Evolutionary conservation across 1,139 yeast genomes (phyloP).

Genomic region (Pichia norvegensis): DNA sequence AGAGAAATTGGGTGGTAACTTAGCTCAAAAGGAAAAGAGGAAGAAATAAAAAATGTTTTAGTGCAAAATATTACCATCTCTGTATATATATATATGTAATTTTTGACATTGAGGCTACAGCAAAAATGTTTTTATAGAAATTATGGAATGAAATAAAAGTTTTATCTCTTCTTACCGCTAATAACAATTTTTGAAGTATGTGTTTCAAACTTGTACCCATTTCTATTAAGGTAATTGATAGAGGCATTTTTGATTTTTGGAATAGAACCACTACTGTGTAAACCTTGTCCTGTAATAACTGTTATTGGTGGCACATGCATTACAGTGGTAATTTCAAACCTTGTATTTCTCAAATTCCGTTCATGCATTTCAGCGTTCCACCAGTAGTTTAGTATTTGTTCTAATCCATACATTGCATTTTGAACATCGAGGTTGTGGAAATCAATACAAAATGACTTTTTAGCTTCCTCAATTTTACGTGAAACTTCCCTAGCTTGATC

Average conservation of each 20-base stretch:
- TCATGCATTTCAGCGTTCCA: conserved; percentile 42
- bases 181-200: conserved; percentile 39
- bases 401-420: conserved; percentile 36
- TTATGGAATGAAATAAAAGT: too few relatives aligned
- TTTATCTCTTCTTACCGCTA: conserved; percentile 30
- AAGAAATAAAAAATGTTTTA: conserved; percentile 15
- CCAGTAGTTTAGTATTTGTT: conserved; percentile 38
- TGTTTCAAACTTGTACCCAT: conserved; percentile 38
- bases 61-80: neutral
- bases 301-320: conserved; percentile 33
- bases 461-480: conserved; percentile 11
- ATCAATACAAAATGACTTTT: conserved; percentile 33
- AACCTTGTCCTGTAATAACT: conserved; percentile 55
- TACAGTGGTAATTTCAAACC: conserved; percentile 30
- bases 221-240: conserved; percentile 29
- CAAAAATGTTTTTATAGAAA: neutral
- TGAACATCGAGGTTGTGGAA: conserved; percentile 43
- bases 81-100: neutral
- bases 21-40: conserved; percentile 27
- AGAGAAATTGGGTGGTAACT: conserved; percentile 28
- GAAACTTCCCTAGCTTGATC: conserved; percentile 3
- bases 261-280: conserved; percentile 49
- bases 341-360: conserved; percentile 36
- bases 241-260: conserved; percentile 39
- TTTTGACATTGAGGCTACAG: neutral